Conservation (phyloP, 148 eudicot genomes). For the Silene uniflora region DNA sequence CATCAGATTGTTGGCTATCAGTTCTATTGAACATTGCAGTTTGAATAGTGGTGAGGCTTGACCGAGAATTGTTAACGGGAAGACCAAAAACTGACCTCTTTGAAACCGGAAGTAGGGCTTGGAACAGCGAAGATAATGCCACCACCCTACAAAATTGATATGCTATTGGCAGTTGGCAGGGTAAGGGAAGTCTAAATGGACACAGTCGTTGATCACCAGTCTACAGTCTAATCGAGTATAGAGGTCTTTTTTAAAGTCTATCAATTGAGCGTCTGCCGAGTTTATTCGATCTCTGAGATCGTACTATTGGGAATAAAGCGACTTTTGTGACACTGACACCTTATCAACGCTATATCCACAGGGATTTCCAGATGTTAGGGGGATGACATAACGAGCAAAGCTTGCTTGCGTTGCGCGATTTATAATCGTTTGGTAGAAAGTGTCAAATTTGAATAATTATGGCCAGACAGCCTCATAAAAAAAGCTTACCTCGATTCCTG, state of each 20-base stretch:
- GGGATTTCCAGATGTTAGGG: not conserved
- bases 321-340: too few species aligned
- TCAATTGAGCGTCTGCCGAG: not conserved
- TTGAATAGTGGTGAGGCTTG: not conserved
- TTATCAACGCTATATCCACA: too few species aligned
- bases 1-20: not conserved
- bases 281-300: too few species aligned
- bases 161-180: not conserved
- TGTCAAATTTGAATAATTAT: not conserved
- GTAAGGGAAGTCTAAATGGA: not conserved
- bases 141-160: not conserved
- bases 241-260: not conserved
- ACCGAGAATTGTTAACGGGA: not conserved
- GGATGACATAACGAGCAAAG: too few species aligned
- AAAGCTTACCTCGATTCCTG: constrained; percentile 75
- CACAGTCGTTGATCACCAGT: not conserved
- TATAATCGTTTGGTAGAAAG: too few species aligned
- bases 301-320: too few species aligned
- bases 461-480: constrained; percentile 5
- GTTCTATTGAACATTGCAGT: not conserved
- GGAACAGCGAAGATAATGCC: not conserved
- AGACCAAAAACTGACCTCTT: not conserved
- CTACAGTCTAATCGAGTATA: not conserved
- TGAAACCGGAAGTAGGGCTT: not conserved
- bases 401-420: too few species aligned